A percentile compares a stretch with the other conserved stretches of the same genome.
Conservation (phyloP, 768 basidiomycete genomes). For the Hericium coralloides region DNA sequence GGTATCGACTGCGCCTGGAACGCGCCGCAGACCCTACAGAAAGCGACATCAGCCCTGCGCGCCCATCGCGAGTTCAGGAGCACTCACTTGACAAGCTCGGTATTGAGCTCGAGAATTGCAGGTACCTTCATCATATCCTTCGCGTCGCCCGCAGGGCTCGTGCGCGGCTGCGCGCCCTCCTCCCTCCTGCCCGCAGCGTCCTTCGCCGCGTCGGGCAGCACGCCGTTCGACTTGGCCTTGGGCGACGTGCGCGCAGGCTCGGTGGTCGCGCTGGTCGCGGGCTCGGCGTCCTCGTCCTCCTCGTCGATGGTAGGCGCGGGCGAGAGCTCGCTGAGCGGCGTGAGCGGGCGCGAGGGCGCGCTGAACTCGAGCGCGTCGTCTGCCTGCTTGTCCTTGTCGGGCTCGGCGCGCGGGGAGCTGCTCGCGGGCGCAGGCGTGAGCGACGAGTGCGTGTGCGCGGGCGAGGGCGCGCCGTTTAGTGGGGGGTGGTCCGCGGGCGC, state of each 20-base stretch:
- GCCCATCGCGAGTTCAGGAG: neutral
- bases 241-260: neutral
- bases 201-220: neutral
- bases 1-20: conserved; percentile 47
- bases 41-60: neutral
- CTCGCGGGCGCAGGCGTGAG: conserved; percentile 20
- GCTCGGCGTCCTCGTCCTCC: conserved; percentile 23
- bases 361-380: conserved; percentile 13
- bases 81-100: conserved; percentile 58
- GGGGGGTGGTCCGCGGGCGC: conserved; percentile 13
- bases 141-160: neutral
- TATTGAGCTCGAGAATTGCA: conserved; percentile 57
- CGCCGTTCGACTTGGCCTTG: neutral
- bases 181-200: neutral
- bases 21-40: conserved; percentile 47
- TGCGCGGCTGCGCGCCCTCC: neutral
- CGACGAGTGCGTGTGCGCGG: conserved; percentile 18
- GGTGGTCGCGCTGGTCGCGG: neutral
- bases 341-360: conserved; percentile 45
- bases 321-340: conserved; percentile 72
- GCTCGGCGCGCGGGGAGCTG: conserved; percentile 6
- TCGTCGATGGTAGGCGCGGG: conserved; percentile 55
- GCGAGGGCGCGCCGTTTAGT: conserved; percentile 15
- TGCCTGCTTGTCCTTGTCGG: conserved; percentile 6
- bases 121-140: conserved; percentile 37